Conservation (phyloP, 306 rosid species). For the Clitoria ternatea region DNA sequence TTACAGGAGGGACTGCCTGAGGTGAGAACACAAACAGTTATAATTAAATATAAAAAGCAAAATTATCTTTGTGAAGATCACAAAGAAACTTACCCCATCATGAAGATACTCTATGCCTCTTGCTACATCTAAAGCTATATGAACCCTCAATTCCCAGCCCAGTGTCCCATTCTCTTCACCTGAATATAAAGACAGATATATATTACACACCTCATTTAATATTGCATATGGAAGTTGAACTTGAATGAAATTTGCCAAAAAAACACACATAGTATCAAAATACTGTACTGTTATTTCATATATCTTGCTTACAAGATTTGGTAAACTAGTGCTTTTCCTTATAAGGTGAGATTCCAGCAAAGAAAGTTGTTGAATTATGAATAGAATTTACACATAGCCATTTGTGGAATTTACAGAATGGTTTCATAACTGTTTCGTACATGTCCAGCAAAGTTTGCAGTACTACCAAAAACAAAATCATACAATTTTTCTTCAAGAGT, state of each 20-base stretch:
- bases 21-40: slow-evolving; percentile 1
- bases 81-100: slow-evolving; percentile 73
- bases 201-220: neutral
- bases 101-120: slow-evolving; percentile 99
- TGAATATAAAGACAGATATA: slow-evolving; percentile 25
- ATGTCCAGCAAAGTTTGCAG: neutral
- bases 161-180: slow-evolving; percentile 59
- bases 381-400: neutral
- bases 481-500: neutral
- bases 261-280: neutral
- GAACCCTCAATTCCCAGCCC: slow-evolving; percentile 89
- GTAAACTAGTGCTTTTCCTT: neutral
- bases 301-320: neutral
- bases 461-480: neutral
- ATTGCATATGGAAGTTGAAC: slow-evolving; percentile 2
- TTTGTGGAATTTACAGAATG: neutral
- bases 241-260: neutral
- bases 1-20: slow-evolving; percentile 97
- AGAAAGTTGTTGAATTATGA: neutral
- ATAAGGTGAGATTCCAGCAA: neutral
- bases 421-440: neutral
- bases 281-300: neutral
- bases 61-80: slow-evolving; percentile 11
- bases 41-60: slow-evolving; percentile 2
- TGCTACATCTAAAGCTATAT: slow-evolving; percentile 82